Percentiles rank a stretch among this genome's conserved stretches.
Conservation (phyloP, 352 stramenopile genomes). For the Thalassiosira mediterranea region DNA sequence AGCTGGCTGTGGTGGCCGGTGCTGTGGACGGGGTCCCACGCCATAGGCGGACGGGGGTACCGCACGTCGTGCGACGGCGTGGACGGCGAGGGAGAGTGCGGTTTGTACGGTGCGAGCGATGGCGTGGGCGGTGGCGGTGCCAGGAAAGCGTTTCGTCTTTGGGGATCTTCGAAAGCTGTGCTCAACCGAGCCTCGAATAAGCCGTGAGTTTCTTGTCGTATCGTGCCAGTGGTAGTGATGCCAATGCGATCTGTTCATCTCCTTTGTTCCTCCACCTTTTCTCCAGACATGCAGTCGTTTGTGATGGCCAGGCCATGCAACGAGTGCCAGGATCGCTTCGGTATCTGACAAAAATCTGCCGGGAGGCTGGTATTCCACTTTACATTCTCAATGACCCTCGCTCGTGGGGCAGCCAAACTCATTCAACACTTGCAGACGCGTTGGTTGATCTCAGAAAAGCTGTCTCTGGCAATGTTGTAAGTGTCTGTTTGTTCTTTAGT, state of each 20-base stretch:
- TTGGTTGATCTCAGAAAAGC: slow-evolving; percentile 61
- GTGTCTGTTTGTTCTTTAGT: slow-evolving; percentile 3
- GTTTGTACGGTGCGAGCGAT: slow-evolving; percentile 26
- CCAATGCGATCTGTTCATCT: no score
- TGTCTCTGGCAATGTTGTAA: slow-evolving; percentile 54
- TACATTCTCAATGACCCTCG: slow-evolving; percentile 80
- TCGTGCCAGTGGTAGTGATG: no score
- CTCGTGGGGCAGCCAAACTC: slow-evolving; percentile 69
- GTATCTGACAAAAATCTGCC: slow-evolving; percentile 67
- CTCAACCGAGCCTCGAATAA: slow-evolving; percentile 76
- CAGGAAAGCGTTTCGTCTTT: background rate
- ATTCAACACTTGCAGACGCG: slow-evolving; percentile 62
- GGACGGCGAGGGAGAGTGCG: slow-evolving; percentile 47
- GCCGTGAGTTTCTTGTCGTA: slow-evolving; percentile 36
- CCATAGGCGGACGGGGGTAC: slow-evolving; percentile 6
- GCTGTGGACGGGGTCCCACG: slow-evolving; percentile 8
- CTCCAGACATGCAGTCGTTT: slow-evolving; percentile 62
- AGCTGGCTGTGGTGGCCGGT: slow-evolving; percentile 33
- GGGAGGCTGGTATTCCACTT: slow-evolving; percentile 73
- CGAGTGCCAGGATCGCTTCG: slow-evolving; percentile 73
- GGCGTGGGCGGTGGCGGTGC: background rate
- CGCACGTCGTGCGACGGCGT: slow-evolving; percentile 26
- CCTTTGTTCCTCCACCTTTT: no score
- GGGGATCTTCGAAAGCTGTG: slow-evolving; percentile 9
- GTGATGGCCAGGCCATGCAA: slow-evolving; percentile 74